These are phyloP conservation scores for Pichia phayaonensis DNA, from an alignment of 805 yeast genomes.

Conservation along the genomic window DNA sequence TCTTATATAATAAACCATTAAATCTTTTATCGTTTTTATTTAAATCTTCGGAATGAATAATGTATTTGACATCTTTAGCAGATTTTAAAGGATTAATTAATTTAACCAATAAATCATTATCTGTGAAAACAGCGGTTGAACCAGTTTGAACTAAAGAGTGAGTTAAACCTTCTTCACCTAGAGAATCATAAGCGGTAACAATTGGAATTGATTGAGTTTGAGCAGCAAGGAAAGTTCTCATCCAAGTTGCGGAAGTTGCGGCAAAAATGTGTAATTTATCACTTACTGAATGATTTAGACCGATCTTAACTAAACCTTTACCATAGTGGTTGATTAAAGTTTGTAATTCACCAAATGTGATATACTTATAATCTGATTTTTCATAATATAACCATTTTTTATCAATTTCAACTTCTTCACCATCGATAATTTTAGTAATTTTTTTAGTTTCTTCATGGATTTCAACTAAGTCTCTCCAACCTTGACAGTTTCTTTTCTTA, in stretches of 20 bases:
- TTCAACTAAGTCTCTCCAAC: constrained; percentile 70
- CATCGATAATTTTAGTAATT: constrained; percentile 71
- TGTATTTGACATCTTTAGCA: constrained; percentile 52
- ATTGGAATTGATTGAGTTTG: constrained; percentile 73
- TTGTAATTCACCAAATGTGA: constrained; percentile 52
- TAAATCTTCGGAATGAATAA: constrained; percentile 64
- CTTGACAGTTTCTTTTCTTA: constrained; percentile 47
- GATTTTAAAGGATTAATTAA: constrained; percentile 66
- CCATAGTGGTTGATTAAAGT: constrained; percentile 48
- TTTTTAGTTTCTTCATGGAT: constrained; percentile 68
- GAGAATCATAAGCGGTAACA: constrained; percentile 93
- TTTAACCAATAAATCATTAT: constrained; percentile 59
- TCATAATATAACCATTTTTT: constrained; percentile 89
- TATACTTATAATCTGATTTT: constrained; percentile 60
- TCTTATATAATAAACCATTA: constrained; percentile 49
- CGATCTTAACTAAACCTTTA: constrained; percentile 68
- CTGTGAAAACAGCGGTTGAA: constrained; percentile 74
- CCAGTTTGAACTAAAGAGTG: constrained; percentile 82
- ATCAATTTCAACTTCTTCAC: constrained; percentile 60
- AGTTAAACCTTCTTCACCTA: constrained; percentile 82
- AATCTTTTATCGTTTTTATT: constrained; percentile 57
- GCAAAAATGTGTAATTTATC: constrained; percentile 81
- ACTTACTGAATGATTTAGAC: constrained; percentile 52
- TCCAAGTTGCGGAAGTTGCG: constrained; percentile 81
- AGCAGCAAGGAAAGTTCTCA: constrained; percentile 77